Base-by-base conservation (phyloP, 495 filamentous ascomycete species). In the Opeltia flavorubescens region DNA sequence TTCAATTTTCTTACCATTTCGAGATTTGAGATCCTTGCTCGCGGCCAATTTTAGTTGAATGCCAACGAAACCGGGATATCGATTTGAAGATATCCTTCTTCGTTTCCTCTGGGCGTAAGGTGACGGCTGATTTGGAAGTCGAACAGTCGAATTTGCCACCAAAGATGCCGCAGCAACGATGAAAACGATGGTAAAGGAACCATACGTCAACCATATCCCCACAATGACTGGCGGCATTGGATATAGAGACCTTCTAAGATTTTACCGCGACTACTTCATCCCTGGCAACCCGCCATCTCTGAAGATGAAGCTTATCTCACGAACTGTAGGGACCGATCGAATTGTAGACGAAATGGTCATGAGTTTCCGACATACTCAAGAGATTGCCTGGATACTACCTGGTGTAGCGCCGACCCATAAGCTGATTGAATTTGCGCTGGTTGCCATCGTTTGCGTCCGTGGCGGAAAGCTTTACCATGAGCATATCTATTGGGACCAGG, bases 401-500 rank as follows among this genome's bases (percentile, higher is more conserved):
- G 83, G 80, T 0, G 68, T 94, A 1, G 76, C 81, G 0, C 72
- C 86, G 3, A 94, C 86, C 1, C 65, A 75, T 35, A 75, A 69
- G 43, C 62, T 68, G 27, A 73, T 91, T 2, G 76, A 83, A 46
- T 66, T 94, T 12, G 76, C 84, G 0, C 64, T 93, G 17, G 81
- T 86, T 3, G 78, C 72, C 50, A 79, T 93, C 9, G 81, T 91
- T 24, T 80, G 80, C 48, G 65, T 91, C 42, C 70, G 85, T 12
- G 84, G 75, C 2, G 82, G 82, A 4, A 76, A 76, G 42, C 65
- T 94, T 3, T 87, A 78, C 56, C 79, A 84, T 44, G 87, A 95
- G 61, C 81, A 89, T 54, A 78, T 89, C 15, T 81, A 83, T 52
- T 95, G 86, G 86, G 88, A 94, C 56, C 86, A 94, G 59, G 85